Evolutionary conservation across 2,329 filamentous ascomycete species (phyloP), one percentile per base, ranked within the genome.

Genomic region (Stagonosporopsis rhizophila): DNA sequence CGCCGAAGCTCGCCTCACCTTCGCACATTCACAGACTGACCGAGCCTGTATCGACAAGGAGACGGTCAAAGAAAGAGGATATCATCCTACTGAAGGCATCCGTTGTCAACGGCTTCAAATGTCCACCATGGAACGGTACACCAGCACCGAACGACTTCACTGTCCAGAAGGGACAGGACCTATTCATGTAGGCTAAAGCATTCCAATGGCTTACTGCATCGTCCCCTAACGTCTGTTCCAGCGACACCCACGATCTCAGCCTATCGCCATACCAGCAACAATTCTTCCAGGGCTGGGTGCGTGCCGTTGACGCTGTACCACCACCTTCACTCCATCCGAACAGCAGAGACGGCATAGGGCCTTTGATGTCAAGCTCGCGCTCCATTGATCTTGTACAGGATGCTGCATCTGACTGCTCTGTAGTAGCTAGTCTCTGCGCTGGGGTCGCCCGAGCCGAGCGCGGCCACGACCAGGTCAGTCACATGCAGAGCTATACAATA

Each of bases 331-430:
- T 76, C 71, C 71, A 73, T 20, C 64, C 71, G 1, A 62, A 62
- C 4, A 63, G 69, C 28, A 65, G 70, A 28, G 58, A 56, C 25
- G 62, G 70, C 12, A 61, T 73, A 4, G 75, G 74, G 3, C 82
- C 81, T 14, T 78, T 84, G 11, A 90, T 91, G 86, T 75, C 78
- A 42, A 80, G 83, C 15, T 76, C 78, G 6, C 77, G 81, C 8
- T 82, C 84, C 14, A 87, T 90, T 59, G 94, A 99, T 75, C 83
- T 99, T 7, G 92, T 97, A 2, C 95, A 99, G 76, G 95, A 99
- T 75, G 87, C 96, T 56, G 93, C 94, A 5, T 96, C 94, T 0
- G 95, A 99, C 74, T 99, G 95, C 72, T 98, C 95, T 1, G 94
- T 99, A 3, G 94, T 99, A 25, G 95, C 95, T 15, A 97, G 95